Evolutionary conservation across 2,329 filamentous ascomycete species (phyloP).

Genomic region (Stachybotrys chartarum): DNA sequence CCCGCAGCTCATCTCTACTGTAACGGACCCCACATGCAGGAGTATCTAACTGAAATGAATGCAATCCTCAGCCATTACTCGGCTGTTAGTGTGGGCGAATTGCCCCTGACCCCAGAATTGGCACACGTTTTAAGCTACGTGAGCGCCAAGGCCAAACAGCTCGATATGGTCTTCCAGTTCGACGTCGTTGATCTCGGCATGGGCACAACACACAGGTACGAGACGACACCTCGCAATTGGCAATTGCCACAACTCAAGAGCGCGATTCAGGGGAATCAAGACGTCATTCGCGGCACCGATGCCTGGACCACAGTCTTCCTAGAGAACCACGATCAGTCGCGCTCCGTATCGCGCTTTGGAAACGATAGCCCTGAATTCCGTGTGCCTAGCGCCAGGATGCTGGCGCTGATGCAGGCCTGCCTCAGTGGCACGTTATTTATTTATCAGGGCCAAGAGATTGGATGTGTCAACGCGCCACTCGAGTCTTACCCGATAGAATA

Average conservation of each 20-base stretch:
- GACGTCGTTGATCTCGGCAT: conserved; percentile 56
- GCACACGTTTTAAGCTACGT: conserved; percentile 53
- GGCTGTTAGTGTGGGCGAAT: conserved; percentile 65
- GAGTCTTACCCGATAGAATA: conserved; percentile 53
- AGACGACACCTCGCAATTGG: conserved; percentile 38
- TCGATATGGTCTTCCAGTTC: conserved; percentile 66
- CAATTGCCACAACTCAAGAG: conserved; percentile 40
- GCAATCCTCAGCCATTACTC: conserved; percentile 52
- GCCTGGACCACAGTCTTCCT: conserved; percentile 59
- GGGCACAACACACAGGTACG: conserved; percentile 43
- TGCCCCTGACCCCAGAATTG: conserved; percentile 54
- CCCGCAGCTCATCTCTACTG: conserved; percentile 50
- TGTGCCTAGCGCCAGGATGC: conserved; percentile 46
- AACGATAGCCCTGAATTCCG: conserved; percentile 41
- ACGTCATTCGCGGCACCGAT: conserved; percentile 43
- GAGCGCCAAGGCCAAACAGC: conserved; percentile 46
- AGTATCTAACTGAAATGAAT: conserved; percentile 61
- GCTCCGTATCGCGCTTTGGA: conserved; percentile 48
- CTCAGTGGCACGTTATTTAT: conserved; percentile 56
- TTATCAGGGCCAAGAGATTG: conserved; percentile 63
- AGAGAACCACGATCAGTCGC: conserved; percentile 59
- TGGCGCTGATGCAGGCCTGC: conserved; percentile 45
- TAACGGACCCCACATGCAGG: conserved; percentile 63
- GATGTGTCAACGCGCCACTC: conserved; percentile 52
- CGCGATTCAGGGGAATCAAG: conserved; percentile 42